Conservation (phyloP, 768 basidiomycete genomes). For the Boletus barrowsii region DNA sequence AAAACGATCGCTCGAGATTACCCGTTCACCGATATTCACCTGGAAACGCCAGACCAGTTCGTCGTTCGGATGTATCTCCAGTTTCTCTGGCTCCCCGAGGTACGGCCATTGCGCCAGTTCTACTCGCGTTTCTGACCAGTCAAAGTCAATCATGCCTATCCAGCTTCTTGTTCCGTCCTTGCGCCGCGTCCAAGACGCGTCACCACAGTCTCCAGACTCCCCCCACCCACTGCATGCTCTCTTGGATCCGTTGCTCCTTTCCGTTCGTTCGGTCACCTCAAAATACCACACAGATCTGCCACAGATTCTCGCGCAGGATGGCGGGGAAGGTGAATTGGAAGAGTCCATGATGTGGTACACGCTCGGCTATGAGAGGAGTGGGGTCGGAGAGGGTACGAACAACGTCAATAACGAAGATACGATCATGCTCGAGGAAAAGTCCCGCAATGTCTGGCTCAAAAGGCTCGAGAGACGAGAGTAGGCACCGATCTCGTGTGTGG, state of each 20-base stretch:
- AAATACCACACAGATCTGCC: conserved; percentile 70
- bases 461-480: conserved; percentile 70
- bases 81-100: conserved; percentile 77
- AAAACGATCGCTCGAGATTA: conserved; percentile 53
- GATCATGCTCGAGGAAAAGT: conserved; percentile 45
- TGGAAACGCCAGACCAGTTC: conserved; percentile 54
- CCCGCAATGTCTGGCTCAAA: conserved; percentile 56
- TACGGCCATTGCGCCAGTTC: conserved; percentile 24
- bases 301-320: conserved; percentile 54
- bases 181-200: conserved; percentile 42
- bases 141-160: conserved; percentile 72
- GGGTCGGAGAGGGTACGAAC: conserved; percentile 25
- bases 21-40: conserved; percentile 44
- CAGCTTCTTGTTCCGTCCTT: conserved; percentile 53
- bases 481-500: conserved; percentile 15
- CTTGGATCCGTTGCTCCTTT: conserved; percentile 63
- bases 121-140: conserved; percentile 11
- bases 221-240: conserved; percentile 56
- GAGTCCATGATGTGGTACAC: conserved; percentile 79
- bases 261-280: conserved; percentile 46
- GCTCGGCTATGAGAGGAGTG: conserved; percentile 53
- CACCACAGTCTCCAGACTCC: conserved; percentile 28
- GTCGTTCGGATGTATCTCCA: conserved; percentile 67
- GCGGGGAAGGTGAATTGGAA: conserved; percentile 61
- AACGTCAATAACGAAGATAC: conserved; percentile 18